Conservation (phyloP, 1,284 basidiomycete species). For the Tilletia horrida region DNA sequence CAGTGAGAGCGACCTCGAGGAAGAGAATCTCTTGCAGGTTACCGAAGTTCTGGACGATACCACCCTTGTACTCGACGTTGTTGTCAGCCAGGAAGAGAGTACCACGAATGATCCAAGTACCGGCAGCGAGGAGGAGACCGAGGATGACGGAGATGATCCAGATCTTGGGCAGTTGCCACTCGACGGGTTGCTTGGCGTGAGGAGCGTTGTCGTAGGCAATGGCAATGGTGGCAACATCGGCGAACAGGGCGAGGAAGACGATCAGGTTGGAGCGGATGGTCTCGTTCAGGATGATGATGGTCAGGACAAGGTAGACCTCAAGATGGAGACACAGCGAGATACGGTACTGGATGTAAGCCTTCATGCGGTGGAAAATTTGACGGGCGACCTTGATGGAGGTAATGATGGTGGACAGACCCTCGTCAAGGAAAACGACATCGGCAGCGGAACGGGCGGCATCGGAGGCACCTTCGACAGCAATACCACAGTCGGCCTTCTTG, state of each 20-base stretch:
- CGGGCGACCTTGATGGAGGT: slow-evolving; percentile 63
- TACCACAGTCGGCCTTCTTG: slow-evolving; percentile 60
- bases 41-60: slow-evolving; percentile 62
- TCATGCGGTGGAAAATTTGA: slow-evolving; percentile 65
- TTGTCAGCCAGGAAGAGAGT: slow-evolving; percentile 58
- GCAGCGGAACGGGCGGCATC: slow-evolving; percentile 60
- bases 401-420: slow-evolving; percentile 60
- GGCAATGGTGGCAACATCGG: slow-evolving; percentile 61
- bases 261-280: slow-evolving; percentile 62
- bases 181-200: slow-evolving; percentile 60
- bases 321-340: slow-evolving; percentile 61
- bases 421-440: slow-evolving; percentile 62
- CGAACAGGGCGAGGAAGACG: slow-evolving; percentile 64
- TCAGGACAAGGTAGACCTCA: slow-evolving; percentile 61
- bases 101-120: slow-evolving; percentile 62
- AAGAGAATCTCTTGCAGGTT: slow-evolving; percentile 61
- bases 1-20: slow-evolving; percentile 63
- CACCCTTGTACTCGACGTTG: slow-evolving; percentile 50
- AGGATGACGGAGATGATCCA: slow-evolving; percentile 61
- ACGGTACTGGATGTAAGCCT: slow-evolving; percentile 59
- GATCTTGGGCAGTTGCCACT: slow-evolving; percentile 64
- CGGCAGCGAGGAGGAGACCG: slow-evolving; percentile 59
- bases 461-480: slow-evolving; percentile 60
- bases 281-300: slow-evolving; percentile 62
- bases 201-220: slow-evolving; percentile 62